phyloP scores from a whole-genome alignment of 164 flowering plant species.

The Vitis rotundifolia region DNA sequence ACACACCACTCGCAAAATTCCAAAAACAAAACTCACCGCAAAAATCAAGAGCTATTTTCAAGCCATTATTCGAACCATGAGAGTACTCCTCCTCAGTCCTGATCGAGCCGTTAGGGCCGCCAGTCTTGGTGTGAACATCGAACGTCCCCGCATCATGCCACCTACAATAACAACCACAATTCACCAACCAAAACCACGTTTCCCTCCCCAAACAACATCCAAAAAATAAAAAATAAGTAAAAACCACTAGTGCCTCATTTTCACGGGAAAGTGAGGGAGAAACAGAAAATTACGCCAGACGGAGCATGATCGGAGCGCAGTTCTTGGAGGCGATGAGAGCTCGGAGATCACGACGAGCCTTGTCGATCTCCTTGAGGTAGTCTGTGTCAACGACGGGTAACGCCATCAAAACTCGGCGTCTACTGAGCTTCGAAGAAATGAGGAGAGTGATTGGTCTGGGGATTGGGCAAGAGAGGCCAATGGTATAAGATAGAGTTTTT shows the following conservation, averaged over 20 bases:
- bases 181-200: no score
- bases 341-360: conserved; percentile 91
- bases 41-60: conserved; percentile 77
- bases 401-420: conserved; percentile 54
- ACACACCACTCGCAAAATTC: not conserved
- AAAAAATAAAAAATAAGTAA: not conserved
- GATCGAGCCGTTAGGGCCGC: conserved; percentile 95
- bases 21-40: conserved; percentile 48
- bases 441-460: not conserved
- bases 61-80: conserved; percentile 79
- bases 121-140: conserved; percentile 77
- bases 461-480: not conserved
- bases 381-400: conserved; percentile 69
- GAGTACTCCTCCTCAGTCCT: conserved; percentile 72
- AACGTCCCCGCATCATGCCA: conserved; percentile 99
- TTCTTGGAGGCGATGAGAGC: conserved; percentile 76
- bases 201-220: not conserved
- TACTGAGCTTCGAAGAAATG: conserved; percentile 5
- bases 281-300: conserved; percentile 58
- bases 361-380: conserved; percentile 79
- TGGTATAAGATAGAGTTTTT: not conserved
- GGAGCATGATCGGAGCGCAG: conserved; percentile 98
- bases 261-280: conserved; percentile 1
- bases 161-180: conserved; percentile 32
- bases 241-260: not conserved